Percentiles rank a stretch among this genome's conserved stretches.
These are phyloP conservation scores for Solanum sejunctum DNA, from an alignment of 257 asterid species.

Conservation along the genomic window DNA sequence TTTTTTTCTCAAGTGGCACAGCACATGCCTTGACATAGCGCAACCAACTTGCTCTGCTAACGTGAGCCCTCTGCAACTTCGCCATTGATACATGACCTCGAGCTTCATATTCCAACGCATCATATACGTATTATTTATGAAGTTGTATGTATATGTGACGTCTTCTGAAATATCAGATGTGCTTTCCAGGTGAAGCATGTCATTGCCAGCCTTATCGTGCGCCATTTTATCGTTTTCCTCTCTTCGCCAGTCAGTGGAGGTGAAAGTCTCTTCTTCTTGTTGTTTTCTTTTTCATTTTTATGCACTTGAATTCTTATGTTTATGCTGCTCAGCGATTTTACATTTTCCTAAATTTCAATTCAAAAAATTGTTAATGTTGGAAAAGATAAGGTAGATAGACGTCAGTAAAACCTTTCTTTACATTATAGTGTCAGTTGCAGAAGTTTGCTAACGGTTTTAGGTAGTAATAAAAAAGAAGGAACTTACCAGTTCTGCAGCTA, in stretches of 20 bases:
- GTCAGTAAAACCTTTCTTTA: background rate
- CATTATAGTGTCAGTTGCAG: background rate
- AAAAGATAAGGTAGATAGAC: background rate
- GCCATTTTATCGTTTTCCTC: slow-evolving; percentile 1
- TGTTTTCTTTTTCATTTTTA: background rate
- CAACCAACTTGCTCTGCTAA: background rate
- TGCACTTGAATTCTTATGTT: background rate
- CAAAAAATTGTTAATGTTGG: background rate
- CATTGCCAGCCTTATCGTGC: slow-evolving; percentile 21
- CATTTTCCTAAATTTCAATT: background rate
- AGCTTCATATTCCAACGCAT: background rate
- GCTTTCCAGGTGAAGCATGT: slow-evolving; percentile 26
- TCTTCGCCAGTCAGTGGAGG: slow-evolving; percentile 24
- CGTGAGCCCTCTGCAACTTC: background rate
- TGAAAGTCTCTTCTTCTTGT: background rate
- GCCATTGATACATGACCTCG: background rate
- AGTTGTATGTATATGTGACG: background rate
- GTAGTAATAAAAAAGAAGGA: background rate
- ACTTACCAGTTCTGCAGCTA: background rate
- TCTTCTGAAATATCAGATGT: slow-evolving; percentile 7
- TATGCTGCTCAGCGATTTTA: background rate
- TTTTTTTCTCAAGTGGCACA: background rate
- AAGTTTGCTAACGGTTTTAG: background rate
- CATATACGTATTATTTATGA: background rate
- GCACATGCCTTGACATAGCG: background rate